Percentiles rank a stretch among this genome's conserved stretches.
phyloP scores from a whole-genome alignment of 768 basidiomycete species.

The Tremella mesenterica region DNA sequence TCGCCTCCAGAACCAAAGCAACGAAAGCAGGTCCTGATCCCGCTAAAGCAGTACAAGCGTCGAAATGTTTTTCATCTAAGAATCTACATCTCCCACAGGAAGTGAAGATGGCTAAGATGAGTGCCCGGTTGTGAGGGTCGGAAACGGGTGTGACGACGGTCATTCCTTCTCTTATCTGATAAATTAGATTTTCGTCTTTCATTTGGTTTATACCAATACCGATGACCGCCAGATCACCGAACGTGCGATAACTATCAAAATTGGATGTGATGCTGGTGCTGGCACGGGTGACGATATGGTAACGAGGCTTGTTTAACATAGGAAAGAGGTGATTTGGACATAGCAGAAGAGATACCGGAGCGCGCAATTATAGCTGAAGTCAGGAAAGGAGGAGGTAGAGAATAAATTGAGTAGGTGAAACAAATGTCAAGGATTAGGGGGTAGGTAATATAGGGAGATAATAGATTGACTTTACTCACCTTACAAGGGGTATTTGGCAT shows the following conservation, averaged over 20 bases:
- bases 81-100: conserved; percentile 93
- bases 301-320: too few species aligned
- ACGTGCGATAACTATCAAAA: too few species aligned
- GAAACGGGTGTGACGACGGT: conserved; percentile 75
- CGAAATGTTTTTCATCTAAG: conserved; percentile 96
- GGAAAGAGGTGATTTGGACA: too few species aligned
- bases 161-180: conserved; percentile 97
- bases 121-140: conserved; percentile 55
- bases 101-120: conserved; percentile 88
- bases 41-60: conserved; percentile 92
- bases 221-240: too few species aligned
- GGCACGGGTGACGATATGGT: too few species aligned
- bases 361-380: too few species aligned
- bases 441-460: not conserved
- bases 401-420: not conserved
- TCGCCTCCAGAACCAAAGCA: conserved; percentile 91
- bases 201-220: too few species aligned
- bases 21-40: conserved; percentile 97
- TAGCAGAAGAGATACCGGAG: too few species aligned
- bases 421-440: not conserved
- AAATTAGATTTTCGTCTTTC: not conserved
- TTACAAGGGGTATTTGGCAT: conserved; percentile 99
- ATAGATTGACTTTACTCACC: conserved; percentile 48
- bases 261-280: too few species aligned
- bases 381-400: not conserved